Evolutionary conservation across 257 asterid genomes (phyloP), one percentile per base, ranked within the genome.

Genomic region (Euphrasia confusa): DNA sequence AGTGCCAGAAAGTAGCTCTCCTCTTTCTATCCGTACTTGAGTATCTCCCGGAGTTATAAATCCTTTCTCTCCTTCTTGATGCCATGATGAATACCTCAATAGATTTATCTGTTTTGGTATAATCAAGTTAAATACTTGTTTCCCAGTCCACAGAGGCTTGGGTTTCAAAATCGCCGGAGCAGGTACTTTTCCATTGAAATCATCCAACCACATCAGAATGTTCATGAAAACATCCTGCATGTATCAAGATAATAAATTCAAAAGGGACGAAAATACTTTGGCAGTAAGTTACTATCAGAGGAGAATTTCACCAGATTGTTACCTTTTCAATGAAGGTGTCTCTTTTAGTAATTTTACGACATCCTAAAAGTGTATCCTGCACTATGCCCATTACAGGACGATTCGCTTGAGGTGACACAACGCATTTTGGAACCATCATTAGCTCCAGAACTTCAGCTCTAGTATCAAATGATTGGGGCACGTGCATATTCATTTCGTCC

Each of bases 401-500:
- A 78, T 93, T 93, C 57, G 99, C 58, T 65, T 93, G 99, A 27
- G 99, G 99, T 56, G 99, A 93, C 58, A 93, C 97, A n/a, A 93
- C 81, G 70, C 99, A 93, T 73, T 93, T 93, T 0, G 99, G 97
- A 52, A 93, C 99, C 99, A 93, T 79, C 99, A 93, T 93, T 63
- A 93, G 83, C 74, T 93, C 99, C 65, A 85, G 70, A 21, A 89
- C 99, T 81, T 93, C 99, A 2, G 99, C 99, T 78, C 99, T 81
- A 28, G 99, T 93, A 80, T 93, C 99, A 80, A 93, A 89, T 55
- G 99, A 93, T 83, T 93, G 99, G 3, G 99, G 99, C 67, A 93
- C 99, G 58, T 93, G 99, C 99, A 93, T 93, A 75, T 93, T 93
- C 99, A 93, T 93, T 79, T 93, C 99, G 75, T 93, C 99, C 68